phyloP scores from a whole-genome alignment of 73 alveolate species.

The Tetrahymena borealis region DNA sequence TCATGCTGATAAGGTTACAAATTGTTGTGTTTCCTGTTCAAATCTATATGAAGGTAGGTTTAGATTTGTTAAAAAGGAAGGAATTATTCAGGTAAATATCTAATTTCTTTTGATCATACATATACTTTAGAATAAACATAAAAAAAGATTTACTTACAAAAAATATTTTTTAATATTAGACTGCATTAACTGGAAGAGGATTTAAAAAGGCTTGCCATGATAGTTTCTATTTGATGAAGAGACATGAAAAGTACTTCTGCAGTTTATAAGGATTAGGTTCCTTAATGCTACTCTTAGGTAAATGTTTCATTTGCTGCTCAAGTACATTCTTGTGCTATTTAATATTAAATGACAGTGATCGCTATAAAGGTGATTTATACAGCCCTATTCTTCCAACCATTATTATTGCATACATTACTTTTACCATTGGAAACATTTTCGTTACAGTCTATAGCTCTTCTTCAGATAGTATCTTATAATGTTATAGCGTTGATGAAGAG shows the following conservation, averaged over 20 bases:
- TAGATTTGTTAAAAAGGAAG: neutral
- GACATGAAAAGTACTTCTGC: neutral
- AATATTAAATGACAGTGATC: neutral
- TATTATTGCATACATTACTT: neutral
- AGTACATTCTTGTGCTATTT: neutral
- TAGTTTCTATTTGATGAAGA: neutral
- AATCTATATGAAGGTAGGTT: neutral
- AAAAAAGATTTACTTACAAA: no score
- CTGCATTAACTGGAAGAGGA: neutral
- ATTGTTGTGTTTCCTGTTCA: neutral
- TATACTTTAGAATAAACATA: no score
- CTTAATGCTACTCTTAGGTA: neutral
- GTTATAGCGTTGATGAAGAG: neutral
- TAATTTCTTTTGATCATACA: no score
- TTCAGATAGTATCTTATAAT: neutral
- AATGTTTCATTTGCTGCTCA: neutral
- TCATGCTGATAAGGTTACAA: neutral
- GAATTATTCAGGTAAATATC: neutral
- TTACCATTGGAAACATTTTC: neutral
- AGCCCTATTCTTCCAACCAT: neutral
- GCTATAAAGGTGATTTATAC: neutral
- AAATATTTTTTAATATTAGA: no score
- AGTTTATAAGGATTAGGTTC: neutral
- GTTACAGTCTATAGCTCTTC: neutral
- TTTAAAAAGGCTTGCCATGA: neutral